Conservation (phyloP, 169 alveolate genomes). For the Perkinsus olseni region DNA sequence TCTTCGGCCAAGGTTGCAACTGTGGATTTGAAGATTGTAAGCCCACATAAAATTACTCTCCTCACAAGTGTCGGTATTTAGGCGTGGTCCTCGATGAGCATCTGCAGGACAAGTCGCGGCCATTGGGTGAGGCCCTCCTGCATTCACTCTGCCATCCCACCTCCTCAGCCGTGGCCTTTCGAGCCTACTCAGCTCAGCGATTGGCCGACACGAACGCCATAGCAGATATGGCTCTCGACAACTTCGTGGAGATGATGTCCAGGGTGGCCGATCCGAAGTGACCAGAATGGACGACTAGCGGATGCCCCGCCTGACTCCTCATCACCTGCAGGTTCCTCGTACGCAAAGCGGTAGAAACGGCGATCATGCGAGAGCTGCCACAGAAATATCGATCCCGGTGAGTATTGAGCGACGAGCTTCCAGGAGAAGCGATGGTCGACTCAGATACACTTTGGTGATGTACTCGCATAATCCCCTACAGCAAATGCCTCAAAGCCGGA, state of each 20-base stretch:
- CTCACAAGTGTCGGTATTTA: no score
- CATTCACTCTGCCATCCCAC: not conserved
- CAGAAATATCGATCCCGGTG: conserved; percentile 7
- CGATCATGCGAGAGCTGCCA: not conserved
- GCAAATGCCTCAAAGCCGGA: not conserved
- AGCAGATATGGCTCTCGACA: conserved; percentile 10
- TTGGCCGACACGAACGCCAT: conserved; percentile 8
- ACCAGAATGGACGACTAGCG: not conserved
- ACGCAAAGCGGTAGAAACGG: not conserved
- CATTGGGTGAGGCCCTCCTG: not conserved
- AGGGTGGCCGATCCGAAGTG: not conserved
- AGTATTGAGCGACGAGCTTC: not conserved
- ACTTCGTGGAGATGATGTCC: conserved; percentile 13
- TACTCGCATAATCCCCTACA: not conserved
- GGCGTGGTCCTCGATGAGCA: conserved; percentile 18
- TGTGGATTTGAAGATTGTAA: conserved; percentile 35
- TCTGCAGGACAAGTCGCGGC: not conserved
- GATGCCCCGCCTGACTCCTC: not conserved
- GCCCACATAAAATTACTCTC: no score
- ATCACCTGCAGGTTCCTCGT: not conserved
- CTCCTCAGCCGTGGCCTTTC: not conserved
- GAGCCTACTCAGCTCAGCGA: not conserved
- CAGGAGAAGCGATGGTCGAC: no score
- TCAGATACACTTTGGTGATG: not conserved
- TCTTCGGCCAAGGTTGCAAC: conserved; percentile 36